Base-by-base conservation (phyloP, 768 basidiomycete species). In the Rhodotorula diobovata region DNA sequence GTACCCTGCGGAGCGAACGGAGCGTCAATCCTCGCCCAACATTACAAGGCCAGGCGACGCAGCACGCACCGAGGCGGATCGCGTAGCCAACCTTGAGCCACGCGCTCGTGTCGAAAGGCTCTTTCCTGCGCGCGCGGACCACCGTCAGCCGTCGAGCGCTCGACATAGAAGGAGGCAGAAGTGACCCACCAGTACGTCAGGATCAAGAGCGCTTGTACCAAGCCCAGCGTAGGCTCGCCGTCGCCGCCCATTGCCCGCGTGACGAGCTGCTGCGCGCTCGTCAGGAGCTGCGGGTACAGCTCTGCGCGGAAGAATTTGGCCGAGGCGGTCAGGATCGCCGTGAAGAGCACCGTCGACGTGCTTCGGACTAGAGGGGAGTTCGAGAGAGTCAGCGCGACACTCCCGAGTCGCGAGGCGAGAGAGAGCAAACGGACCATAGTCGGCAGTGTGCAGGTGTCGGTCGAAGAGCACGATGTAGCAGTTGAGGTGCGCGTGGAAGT, bases 241-340 rank as follows among this genome's bases (percentile, higher is more conserved):
- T 73, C 67, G 39, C 59, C 54, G 48, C 48, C 48, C 35, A 61
- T 63, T 15, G 63, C 59, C 9, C 72, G 62, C 3, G 53, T 59
- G 54, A 66, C 51, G 45, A 73, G 67, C 28, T 66, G 59, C 51
- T 70, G 54, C 18, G 72, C 72, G 15, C 20, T 20, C n/a, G 53
- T 7, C 30, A 73, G 59, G 7, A 73, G 55, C 5, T 54, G 30
- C 1, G 59, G 54, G 34, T 73, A 70, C 21, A 73, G 35, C 34
- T 73, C 65, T 16, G 53, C 34, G 4, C 73, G 73, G 63, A 71
- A 37, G 56, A 75, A 75, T n/a, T 71, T 70, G 46, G 73, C 68
- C 32, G 70, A 55, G 9, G 68, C 70, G 54, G 73, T 70, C 51
- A 75, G 66, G 51, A 75, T 61, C 0, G 73, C n/a, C 16, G 69